Evolutionary conservation across 352 stramenopile species (phyloP).

Genomic region (Pythium dissotocum): DNA sequence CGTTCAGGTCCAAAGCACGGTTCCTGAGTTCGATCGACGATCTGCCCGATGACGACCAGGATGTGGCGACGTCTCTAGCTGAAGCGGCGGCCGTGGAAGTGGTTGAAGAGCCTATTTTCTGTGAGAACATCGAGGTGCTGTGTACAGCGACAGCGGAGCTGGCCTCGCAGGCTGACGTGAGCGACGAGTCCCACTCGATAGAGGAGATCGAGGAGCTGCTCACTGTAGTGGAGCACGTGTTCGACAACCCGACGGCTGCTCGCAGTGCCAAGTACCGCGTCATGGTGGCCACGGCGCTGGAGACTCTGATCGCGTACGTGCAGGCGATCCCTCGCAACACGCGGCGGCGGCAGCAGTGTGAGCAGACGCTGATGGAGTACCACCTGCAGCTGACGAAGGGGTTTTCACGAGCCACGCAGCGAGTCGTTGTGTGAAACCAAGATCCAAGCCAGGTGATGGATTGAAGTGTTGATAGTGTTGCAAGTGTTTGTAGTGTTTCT

Average conservation of each 20-base stretch:
- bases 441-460: no score
- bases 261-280: conserved; percentile 8
- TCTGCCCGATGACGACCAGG: not conserved
- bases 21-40: conserved; percentile 18
- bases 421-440: not conserved
- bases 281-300: conserved; percentile 3
- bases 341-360: conserved; percentile 16
- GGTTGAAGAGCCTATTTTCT: not conserved
- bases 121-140: conserved; percentile 7
- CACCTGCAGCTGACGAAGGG: conserved; percentile 1
- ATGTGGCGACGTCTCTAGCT: not conserved
- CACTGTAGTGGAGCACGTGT: conserved; percentile 19
- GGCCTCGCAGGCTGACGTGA: not conserved
- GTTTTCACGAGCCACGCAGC: not conserved
- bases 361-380: conserved; percentile 6
- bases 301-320: conserved; percentile 16
- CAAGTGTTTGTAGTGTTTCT: no score
- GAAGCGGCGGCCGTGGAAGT: not conserved
- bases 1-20: conserved; percentile 12
- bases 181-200: conserved; percentile 16
- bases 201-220: conserved; percentile 23
- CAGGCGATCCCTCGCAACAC: conserved; percentile 15
- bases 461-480: no score
- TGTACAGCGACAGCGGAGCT: conserved; percentile 6
- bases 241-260: conserved; percentile 21